phyloP scores from a whole-genome alignment of 257 asterid species.

The Fraxinus quadrangulata region DNA sequence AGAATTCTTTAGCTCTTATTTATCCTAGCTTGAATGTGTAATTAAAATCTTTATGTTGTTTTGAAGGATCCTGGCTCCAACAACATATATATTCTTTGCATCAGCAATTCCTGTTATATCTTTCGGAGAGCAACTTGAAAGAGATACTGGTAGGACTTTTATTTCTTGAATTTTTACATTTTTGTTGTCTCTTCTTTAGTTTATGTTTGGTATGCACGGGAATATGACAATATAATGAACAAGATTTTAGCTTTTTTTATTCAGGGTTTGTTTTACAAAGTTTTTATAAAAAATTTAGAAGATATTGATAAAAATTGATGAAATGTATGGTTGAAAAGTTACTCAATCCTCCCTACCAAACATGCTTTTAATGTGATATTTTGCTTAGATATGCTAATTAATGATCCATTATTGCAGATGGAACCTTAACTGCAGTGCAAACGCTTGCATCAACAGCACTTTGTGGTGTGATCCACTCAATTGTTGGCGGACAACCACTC shows the following conservation, averaged over 20 bases:
- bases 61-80: conserved; percentile 91
- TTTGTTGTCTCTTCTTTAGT: not conserved
- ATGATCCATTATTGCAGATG: conserved; percentile 51
- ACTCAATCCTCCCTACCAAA: not conserved
- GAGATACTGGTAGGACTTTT: conserved; percentile 61
- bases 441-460: conserved; percentile 94
- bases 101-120: conserved; percentile 97
- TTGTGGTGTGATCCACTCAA: conserved; percentile 88
- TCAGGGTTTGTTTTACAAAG: no score
- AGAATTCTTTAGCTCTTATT: not conserved
- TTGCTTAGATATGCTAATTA: conserved; percentile 2
- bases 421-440: conserved; percentile 90
- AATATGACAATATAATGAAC: not conserved
- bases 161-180: conserved; percentile 14
- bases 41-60: conserved; percentile 13
- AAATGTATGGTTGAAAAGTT: no score
- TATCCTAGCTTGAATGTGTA: conserved; percentile 2
- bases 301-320: no score
- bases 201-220: not conserved
- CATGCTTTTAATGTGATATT: not conserved
- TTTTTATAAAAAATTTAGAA: no score
- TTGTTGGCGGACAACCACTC: conserved; percentile 92
- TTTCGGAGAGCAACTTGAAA: conserved; percentile 91
- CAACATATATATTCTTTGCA: conserved; percentile 96
- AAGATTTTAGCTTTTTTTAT: not conserved